Percentiles rank a stretch among this genome's conserved stretches.
Conservation (phyloP, 441 rosid genomes). For the Adansonia grandidieri region DNA sequence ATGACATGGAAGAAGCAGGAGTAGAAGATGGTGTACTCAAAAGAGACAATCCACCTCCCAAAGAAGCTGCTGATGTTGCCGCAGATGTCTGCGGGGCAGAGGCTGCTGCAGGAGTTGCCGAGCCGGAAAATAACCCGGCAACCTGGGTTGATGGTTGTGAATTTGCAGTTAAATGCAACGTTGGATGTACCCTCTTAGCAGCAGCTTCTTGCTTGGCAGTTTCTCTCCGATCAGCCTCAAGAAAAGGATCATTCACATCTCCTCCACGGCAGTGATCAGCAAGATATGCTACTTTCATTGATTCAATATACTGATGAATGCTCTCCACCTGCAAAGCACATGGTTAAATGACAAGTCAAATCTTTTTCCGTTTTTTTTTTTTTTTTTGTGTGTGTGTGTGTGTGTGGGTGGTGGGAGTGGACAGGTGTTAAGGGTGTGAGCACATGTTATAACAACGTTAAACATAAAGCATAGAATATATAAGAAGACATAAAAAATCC, state of each 20-base stretch:
- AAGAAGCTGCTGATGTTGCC: slow-evolving; percentile 52
- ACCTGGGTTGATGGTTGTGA: slow-evolving; percentile 77
- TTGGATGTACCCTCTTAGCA: slow-evolving; percentile 96
- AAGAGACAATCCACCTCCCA: slow-evolving; percentile 75
- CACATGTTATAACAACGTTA: neutral
- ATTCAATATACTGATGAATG: slow-evolving; percentile 90
- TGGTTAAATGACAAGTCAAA: slow-evolving; percentile 14
- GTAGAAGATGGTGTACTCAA: slow-evolving; percentile 68
- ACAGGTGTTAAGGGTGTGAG: neutral
- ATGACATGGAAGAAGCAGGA: slow-evolving; percentile 45
- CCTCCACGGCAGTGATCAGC: slow-evolving; percentile 93
- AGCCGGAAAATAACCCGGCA: slow-evolving; percentile 64
- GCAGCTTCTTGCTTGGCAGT: slow-evolving; percentile 98
- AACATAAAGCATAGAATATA: slow-evolving; percentile 10
- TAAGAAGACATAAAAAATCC: slow-evolving; percentile 10
- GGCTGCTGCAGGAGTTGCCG: slow-evolving; percentile 57
- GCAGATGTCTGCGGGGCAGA: slow-evolving; percentile 57
- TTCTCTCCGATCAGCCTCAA: slow-evolving; percentile 97
- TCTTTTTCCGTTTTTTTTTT: neutral
- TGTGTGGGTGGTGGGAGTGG: neutral
- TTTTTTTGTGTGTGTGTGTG: too few relatives aligned
- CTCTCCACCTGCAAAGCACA: slow-evolving; percentile 70
- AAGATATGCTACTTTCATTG: slow-evolving; percentile 89
- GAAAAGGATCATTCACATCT: slow-evolving; percentile 80
- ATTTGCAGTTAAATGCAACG: slow-evolving; percentile 81